phyloP scores from a whole-genome alignment of 768 basidiomycete species.

The Leccinum subgranulosum region DNA sequence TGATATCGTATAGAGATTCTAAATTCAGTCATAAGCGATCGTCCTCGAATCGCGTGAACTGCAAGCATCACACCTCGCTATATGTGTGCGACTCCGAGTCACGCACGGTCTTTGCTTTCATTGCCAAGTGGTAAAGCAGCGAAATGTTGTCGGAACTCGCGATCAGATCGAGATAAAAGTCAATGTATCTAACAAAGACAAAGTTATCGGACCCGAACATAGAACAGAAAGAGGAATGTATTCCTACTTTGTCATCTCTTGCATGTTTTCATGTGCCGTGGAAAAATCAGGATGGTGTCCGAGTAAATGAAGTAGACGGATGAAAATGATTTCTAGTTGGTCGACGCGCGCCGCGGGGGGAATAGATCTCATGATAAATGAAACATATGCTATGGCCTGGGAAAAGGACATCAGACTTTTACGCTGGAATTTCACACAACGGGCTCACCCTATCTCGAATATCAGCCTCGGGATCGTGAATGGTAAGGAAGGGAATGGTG shows the following conservation, averaged over 20 bases:
- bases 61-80: slow-evolving; percentile 54
- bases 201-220: not conserved
- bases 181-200: slow-evolving; percentile 63
- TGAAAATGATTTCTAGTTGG: slow-evolving; percentile 78
- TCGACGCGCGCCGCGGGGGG: slow-evolving; percentile 54
- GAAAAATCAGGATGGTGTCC: slow-evolving; percentile 95
- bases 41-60: not conserved
- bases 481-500: slow-evolving; percentile 81
- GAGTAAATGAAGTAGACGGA: slow-evolving; percentile 81
- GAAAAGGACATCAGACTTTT: slow-evolving; percentile 4
- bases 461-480: slow-evolving; percentile 88
- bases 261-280: slow-evolving; percentile 60
- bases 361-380: slow-evolving; percentile 45
- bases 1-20: slow-evolving; percentile 86
- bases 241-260: slow-evolving; percentile 78
- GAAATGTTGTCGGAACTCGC: slow-evolving; percentile 79
- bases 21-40: not conserved
- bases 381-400: slow-evolving; percentile 60
- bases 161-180: slow-evolving; percentile 81
- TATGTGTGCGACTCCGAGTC: slow-evolving; percentile 67
- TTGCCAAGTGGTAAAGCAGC: slow-evolving; percentile 77
- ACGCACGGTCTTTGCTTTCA: slow-evolving; percentile 82
- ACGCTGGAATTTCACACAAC: not conserved
- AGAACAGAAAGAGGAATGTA: not conserved
- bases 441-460: slow-evolving; percentile 59